Conservation (phyloP, 2,329 filamentous ascomycete species). For the Epichloe sibirici region DNA sequence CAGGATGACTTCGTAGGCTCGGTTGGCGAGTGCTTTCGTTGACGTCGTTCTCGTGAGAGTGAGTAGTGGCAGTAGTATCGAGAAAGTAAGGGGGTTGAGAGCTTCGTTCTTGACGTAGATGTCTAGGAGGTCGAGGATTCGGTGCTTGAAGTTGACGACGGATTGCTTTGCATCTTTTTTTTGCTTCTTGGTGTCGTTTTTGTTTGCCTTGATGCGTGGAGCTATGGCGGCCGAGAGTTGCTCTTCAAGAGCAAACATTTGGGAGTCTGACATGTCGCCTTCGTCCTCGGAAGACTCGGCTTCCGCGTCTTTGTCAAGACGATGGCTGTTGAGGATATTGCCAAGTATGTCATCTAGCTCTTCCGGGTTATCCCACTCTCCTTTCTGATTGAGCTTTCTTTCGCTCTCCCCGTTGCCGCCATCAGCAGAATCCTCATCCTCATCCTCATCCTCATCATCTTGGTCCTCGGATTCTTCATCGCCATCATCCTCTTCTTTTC, state of each 20-base stretch:
- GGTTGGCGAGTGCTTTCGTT: conserved; percentile 62
- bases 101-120: conserved; percentile 76
- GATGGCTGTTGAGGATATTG: conserved; percentile 62
- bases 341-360: conserved; percentile 64
- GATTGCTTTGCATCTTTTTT: conserved; percentile 79
- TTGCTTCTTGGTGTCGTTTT: conserved; percentile 63
- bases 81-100: conserved; percentile 52
- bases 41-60: conserved; percentile 63
- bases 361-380: conserved; percentile 30
- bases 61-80: conserved; percentile 65
- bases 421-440: conserved; percentile 18
- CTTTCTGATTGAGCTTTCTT: conserved; percentile 27
- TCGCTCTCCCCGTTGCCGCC: conserved; percentile 28
- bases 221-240: conserved; percentile 79
- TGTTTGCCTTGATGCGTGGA: conserved; percentile 49
- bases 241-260: conserved; percentile 82
- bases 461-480: conserved; percentile 11
- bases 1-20: conserved; percentile 59
- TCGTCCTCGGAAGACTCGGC: conserved; percentile 48
- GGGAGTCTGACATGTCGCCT: conserved; percentile 85
- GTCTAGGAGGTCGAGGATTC: conserved; percentile 75
- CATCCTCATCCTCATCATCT: conserved; percentile 8
- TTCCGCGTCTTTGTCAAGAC: conserved; percentile 44
- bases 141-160: conserved; percentile 89
- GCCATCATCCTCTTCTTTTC: conserved; percentile 12